Evolutionary conservation across 352 stramenopile genomes (phyloP).

Genomic region (Blastocystis sp.): DNA sequence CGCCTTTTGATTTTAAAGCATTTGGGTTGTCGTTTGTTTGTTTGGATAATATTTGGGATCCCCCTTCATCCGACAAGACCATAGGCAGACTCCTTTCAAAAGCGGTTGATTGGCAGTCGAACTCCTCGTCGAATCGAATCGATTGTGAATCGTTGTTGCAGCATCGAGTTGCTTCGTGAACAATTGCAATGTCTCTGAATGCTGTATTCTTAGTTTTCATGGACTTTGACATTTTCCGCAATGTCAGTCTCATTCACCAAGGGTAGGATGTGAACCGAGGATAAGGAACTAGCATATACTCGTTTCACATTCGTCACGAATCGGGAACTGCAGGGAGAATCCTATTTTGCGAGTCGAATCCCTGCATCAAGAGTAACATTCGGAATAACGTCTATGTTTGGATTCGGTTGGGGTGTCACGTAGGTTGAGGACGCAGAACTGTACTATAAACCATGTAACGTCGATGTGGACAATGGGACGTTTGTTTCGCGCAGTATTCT

Average conservation of each 20-base stretch:
- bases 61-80: background rate
- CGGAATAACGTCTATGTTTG: conserved; percentile 2
- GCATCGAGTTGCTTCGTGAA: too few species aligned
- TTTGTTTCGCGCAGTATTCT: conserved; percentile 45
- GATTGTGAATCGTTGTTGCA: too few species aligned
- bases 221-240: conserved; percentile 47
- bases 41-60: too few species aligned
- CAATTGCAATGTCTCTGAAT: conserved; percentile 50
- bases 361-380: conserved; percentile 24
- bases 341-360: conserved; percentile 37
- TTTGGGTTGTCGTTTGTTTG: conserved; percentile 36
- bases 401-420: background rate
- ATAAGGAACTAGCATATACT: background rate
- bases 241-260: background rate
- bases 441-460: conserved; percentile 47
- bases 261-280: background rate
- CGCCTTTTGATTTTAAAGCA: conserved; percentile 19
- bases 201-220: conserved; percentile 44
- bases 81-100: background rate
- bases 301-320: background rate
- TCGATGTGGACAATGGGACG: background rate
- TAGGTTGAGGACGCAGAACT: background rate
- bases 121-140: too few species aligned
- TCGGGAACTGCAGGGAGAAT: background rate
- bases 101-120: too few species aligned